phyloP scores from a whole-genome alignment of 805 yeast species.

The Saccharomycopsis schoenii region DNA sequence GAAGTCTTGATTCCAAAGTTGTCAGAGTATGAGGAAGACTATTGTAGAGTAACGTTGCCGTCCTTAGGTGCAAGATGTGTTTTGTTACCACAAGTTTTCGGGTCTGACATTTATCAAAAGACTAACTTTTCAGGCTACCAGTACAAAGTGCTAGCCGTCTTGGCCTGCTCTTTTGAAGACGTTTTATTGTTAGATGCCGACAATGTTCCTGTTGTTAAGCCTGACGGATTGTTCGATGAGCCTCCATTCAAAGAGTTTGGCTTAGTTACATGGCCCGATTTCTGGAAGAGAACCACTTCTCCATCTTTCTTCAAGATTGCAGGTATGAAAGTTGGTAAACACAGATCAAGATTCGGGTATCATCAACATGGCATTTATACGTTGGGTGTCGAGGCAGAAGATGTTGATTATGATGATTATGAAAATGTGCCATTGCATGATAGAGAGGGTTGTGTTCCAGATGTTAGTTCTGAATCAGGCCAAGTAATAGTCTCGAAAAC shows the following conservation, averaged over 20 bases:
- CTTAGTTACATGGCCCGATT: slow-evolving; percentile 56
- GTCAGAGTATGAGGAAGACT: slow-evolving; percentile 58
- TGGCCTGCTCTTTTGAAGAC: slow-evolving; percentile 66
- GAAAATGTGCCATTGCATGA: slow-evolving; percentile 43
- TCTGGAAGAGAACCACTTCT: slow-evolving; percentile 59
- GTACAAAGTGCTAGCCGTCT: slow-evolving; percentile 55
- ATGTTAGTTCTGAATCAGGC: slow-evolving; percentile 56
- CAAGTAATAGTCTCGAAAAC: slow-evolving; percentile 49
- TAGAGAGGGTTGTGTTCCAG: slow-evolving; percentile 49
- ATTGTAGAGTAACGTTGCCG: slow-evolving; percentile 56
- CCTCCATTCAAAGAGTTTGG: slow-evolving; percentile 33
- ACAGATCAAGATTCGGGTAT: slow-evolving; percentile 32
- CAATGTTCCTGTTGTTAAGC: slow-evolving; percentile 47
- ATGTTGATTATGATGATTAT: slow-evolving; percentile 1
- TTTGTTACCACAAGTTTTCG: slow-evolving; percentile 50
- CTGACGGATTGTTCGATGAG: slow-evolving; percentile 40
- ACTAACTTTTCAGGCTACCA: slow-evolving; percentile 55
- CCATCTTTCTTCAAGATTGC: slow-evolving; percentile 50
- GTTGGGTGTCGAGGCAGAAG: slow-evolving; percentile 22
- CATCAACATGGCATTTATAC: slow-evolving; percentile 29
- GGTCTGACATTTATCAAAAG: slow-evolving; percentile 38
- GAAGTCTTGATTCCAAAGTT: slow-evolving; percentile 61
- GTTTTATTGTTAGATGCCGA: slow-evolving; percentile 68
- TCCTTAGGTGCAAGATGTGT: slow-evolving; percentile 55
- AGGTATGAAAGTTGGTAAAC: slow-evolving; percentile 30